phyloP scores from a whole-genome alignment of 257 asterid genomes.

The Handroanthus guayacan region DNA sequence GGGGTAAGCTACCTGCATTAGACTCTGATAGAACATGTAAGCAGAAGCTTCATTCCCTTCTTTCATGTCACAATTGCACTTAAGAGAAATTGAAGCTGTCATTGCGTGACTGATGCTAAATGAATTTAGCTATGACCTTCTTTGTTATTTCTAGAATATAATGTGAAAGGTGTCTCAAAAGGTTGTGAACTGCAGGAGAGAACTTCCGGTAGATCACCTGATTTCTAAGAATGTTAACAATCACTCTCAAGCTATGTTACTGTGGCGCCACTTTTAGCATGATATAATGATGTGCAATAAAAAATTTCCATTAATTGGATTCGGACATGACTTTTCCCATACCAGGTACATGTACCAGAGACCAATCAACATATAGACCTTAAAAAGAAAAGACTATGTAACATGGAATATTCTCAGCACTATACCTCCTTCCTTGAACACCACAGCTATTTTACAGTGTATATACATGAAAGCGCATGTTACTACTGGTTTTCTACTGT shows the following conservation, averaged over 20 bases:
- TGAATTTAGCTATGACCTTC: not conserved
- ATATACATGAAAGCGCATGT: not conserved
- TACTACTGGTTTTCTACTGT: not conserved
- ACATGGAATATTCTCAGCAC: not conserved
- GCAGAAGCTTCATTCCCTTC: no score
- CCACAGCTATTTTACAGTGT: not conserved
- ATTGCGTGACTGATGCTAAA: not conserved
- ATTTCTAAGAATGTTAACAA: not conserved
- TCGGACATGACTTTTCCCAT: not conserved
- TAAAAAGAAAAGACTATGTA: not conserved
- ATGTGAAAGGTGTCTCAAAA: not conserved
- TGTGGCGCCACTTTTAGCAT: not conserved
- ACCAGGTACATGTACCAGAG: not conserved
- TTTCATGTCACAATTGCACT: no score
- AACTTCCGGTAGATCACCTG: constrained; percentile 13
- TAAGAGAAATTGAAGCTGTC: no score
- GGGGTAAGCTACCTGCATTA: not conserved
- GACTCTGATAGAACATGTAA: no score
- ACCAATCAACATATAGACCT: not conserved
- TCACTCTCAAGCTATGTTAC: constrained; percentile 11
- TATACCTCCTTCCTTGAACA: not conserved
- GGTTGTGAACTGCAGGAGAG: constrained; percentile 18
- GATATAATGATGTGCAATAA: not conserved
- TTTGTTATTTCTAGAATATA: not conserved
- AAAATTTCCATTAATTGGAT: not conserved